Percentiles rank a stretch among this genome's conserved stretches.
These are phyloP conservation scores for Naegleria gruberi DNA, from an alignment of 208 protist genomes.

Conservation along the genomic window DNA sequence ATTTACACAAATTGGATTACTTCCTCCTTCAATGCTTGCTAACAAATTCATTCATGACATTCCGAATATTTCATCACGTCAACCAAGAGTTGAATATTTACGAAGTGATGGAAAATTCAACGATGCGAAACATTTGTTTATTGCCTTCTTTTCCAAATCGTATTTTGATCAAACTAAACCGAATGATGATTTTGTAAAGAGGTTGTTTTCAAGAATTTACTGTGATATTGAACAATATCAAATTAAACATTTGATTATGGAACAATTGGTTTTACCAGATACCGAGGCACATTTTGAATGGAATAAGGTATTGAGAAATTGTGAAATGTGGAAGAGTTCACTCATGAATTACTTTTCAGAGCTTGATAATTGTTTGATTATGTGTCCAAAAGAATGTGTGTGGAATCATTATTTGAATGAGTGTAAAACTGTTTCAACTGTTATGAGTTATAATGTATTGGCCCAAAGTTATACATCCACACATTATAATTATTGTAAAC, in stretches of 20 bases:
- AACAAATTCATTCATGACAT: too few species aligned
- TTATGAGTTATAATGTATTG: not conserved
- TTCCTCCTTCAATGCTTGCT: too few species aligned
- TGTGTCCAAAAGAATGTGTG: not conserved
- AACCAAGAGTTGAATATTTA: too few species aligned
- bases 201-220: not conserved
- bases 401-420: too few species aligned
- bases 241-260: not conserved
- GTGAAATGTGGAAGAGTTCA: not conserved
- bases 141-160: too few species aligned
- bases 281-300: not conserved
- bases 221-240: not conserved
- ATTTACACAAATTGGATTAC: too few species aligned
- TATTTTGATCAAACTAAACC: too few species aligned
- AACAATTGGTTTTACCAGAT: not conserved
- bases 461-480: not conserved
- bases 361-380: not conserved
- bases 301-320: not conserved
- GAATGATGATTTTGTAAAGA: too few species aligned
- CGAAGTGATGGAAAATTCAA: too few species aligned
- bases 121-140: too few species aligned
- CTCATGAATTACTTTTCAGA: not conserved
- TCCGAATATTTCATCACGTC: too few species aligned
- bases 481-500: not conserved
- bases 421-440: not conserved